Base-by-base conservation (phyloP, 208 protist species). In the Leishmania guyanensis region DNA sequence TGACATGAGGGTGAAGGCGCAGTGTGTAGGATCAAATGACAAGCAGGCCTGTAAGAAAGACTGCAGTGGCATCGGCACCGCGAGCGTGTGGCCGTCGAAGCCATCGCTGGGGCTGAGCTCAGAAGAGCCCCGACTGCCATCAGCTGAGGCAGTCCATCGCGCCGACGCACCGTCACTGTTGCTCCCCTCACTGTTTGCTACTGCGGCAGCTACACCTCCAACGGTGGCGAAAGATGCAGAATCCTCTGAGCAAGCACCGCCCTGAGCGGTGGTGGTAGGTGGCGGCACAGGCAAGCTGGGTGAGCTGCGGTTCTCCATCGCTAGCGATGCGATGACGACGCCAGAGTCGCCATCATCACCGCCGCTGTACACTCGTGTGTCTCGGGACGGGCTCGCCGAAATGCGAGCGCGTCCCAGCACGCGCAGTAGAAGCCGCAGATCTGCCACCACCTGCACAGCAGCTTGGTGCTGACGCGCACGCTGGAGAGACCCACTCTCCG, bases 1-100 rank as follows among this genome's bases (percentile, higher is more conserved):
- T 1, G 90, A 93, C 77, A 96, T 86, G 58, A 92, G 78, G 16
- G 84, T 80, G 66, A 94, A 85, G 29, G 92, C 92, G 78, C 90
- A 93, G n/a, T 79, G 77, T 20, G 92, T 93, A 0, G 91, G 89
- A 65, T 90, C 86, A 20, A 91, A 83, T 0, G 86, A 82, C 51
- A 88, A 56, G 65, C 90, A 89, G 10, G 90, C 87, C 46, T 86
- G 89, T 46, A 93, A 72, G 54, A 96, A 96, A 22, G 89, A 46
- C 10, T 77, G 81, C 33, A 96, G 50, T 2, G 82, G 86, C 66
- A 91, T 78, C 3, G 89, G 80, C 12, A 79, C 56, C 20, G 72
- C 80, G 26, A 82, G 29, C n/a, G 26, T 5, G 53, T 5, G 5
- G 9, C 65, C 83, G 17, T 26, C 53, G 12, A n/a, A 62, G 46